A percentile compares a stretch with the other conserved stretches of the same genome.
phyloP scores from a whole-genome alignment of 306 rosid species.

The Myrica gale region DNA sequence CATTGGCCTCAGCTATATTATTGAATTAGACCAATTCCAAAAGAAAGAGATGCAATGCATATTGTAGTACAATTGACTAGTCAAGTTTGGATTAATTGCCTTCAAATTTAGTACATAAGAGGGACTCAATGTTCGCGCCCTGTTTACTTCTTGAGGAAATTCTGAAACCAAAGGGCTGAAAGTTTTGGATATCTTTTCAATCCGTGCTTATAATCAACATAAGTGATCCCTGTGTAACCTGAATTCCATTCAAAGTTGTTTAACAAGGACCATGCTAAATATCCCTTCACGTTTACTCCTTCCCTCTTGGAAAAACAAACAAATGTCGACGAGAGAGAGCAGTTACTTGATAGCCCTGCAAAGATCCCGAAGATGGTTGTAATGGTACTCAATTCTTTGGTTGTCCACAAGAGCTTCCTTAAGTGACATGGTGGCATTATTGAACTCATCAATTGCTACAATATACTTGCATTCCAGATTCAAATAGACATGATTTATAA shows the following conservation, averaged over 20 bases:
- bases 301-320: conserved; percentile 41
- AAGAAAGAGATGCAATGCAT: too few species aligned
- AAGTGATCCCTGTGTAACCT: conserved; percentile 57
- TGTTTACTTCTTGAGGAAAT: conserved; percentile 39
- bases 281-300: conserved; percentile 65
- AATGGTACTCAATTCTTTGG: conserved; percentile 41
- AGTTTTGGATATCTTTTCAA: conserved; percentile 46
- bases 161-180: conserved; percentile 61
- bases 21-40: too few species aligned
- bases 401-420: conserved; percentile 35
- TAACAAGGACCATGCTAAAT: conserved; percentile 68
- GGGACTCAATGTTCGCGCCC: too few species aligned
- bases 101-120: too few species aligned
- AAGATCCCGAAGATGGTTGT: conserved; percentile 43
- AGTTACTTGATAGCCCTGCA: conserved; percentile 49
- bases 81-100: too few species aligned
- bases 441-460: conserved; percentile 53
- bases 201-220: conserved; percentile 52
- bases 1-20: too few species aligned
- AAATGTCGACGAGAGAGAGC: neutral
- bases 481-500: neutral
- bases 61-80: too few species aligned
- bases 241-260: conserved; percentile 58
- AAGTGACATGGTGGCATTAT: conserved; percentile 44
- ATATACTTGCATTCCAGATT: neutral